Conservation (phyloP, 2,329 filamentous ascomycete species). For the Trichoderma sp. region DNA sequence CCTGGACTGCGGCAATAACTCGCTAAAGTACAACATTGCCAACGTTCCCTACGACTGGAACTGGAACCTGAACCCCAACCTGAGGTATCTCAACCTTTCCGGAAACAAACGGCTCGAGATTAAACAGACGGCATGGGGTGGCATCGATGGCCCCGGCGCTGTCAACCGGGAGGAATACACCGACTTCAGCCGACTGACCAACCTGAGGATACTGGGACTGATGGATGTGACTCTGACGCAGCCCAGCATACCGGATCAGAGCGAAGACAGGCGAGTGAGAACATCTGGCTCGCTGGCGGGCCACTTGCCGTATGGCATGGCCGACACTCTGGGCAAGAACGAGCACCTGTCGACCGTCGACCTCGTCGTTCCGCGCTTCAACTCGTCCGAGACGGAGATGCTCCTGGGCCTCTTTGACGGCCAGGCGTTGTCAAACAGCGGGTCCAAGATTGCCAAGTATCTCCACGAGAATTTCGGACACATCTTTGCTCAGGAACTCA, state of each 20-base stretch:
- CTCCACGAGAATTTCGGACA: constrained; percentile 93
- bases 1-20: constrained; percentile 92
- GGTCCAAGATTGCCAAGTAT: constrained; percentile 94
- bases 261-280: constrained; percentile 88
- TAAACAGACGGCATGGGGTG: constrained; percentile 56
- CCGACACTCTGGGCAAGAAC: constrained; percentile 87
- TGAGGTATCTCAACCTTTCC: constrained; percentile 93
- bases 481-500: constrained; percentile 81
- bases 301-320: constrained; percentile 93
- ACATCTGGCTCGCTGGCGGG: constrained; percentile 96
- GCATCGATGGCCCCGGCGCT: constrained; percentile 53
- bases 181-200: constrained; percentile 82
- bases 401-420: constrained; percentile 96
- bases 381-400: constrained; percentile 85
- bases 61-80: constrained; percentile 96
- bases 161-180: constrained; percentile 70
- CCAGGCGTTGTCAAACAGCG: constrained; percentile 82
- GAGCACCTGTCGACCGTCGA: constrained; percentile 96
- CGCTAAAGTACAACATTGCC: constrained; percentile 96
- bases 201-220: constrained; percentile 83
- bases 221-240: constrained; percentile 98
- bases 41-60: constrained; percentile 99
- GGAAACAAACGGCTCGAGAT: constrained; percentile 97
- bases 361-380: constrained; percentile 89
- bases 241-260: constrained; percentile 91